These are phyloP conservation scores for Blastocrithidia nonstop DNA, from an alignment of 208 protist genomes.

Conservation along the genomic window DNA sequence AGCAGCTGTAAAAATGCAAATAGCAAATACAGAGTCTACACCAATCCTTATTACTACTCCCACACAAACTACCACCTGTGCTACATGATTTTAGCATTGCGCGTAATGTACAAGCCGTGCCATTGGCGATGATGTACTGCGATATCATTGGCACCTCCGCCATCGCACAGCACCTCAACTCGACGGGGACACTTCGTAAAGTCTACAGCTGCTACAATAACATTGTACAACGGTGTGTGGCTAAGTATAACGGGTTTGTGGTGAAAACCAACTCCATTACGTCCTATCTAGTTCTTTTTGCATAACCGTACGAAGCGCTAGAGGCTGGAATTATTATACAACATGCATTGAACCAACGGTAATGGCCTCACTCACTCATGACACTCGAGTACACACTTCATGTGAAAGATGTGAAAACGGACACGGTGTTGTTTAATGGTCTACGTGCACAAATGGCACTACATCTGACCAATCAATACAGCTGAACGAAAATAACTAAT, in stretches of 20 bases:
- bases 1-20: slow-evolving; percentile 7
- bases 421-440: slow-evolving; percentile 50
- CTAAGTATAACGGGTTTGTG: slow-evolving; percentile 30
- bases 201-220: slow-evolving; percentile 58
- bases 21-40: slow-evolving; percentile 10
- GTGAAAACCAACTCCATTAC: slow-evolving; percentile 34
- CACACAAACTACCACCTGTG: no score
- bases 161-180: slow-evolving; percentile 10
- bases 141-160: slow-evolving; percentile 11
- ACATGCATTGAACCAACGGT: slow-evolving; percentile 18
- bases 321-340: slow-evolving; percentile 52
- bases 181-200: slow-evolving; percentile 11
- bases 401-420: slow-evolving; percentile 28
- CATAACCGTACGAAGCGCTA: slow-evolving; percentile 16
- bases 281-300: slow-evolving; percentile 52
- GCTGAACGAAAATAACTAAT: slow-evolving; percentile 3
- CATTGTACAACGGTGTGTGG: slow-evolving; percentile 31
- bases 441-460: slow-evolving; percentile 41
- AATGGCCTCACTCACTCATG: slow-evolving; percentile 39
- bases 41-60: no score
- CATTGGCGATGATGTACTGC: slow-evolving; percentile 44
- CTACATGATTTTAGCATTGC: not conserved
- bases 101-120: not conserved
- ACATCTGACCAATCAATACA: slow-evolving; percentile 24
- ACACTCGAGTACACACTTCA: slow-evolving; percentile 39